Conservation (phyloP, 371 early-diverging fungal species). For the Rhizomucor miehei region DNA sequence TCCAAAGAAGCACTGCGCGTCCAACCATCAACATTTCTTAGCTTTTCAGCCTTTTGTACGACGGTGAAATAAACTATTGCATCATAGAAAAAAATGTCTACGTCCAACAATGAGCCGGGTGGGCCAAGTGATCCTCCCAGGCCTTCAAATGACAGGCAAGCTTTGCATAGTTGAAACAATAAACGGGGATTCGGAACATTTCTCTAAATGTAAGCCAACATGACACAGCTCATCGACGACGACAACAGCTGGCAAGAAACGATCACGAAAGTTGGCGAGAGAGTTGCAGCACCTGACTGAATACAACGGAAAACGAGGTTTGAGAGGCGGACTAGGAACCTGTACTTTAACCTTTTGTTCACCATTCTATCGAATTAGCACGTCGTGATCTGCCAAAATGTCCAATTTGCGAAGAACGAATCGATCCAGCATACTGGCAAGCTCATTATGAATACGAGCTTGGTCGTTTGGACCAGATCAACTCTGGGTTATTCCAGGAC, state of each 20-base stretch:
- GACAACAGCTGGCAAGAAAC: conserved; percentile 10
- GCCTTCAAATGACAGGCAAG: no score
- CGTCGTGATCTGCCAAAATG: conserved; percentile 48
- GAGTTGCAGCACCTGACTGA: conserved; percentile 37
- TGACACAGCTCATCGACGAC: not conserved
- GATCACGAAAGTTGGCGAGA: conserved; percentile 23
- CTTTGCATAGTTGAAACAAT: not conserved
- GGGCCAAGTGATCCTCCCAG: not conserved
- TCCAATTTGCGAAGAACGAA: conserved; percentile 54
- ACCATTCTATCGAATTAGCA: conserved; percentile 17
- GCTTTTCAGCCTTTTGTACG: not conserved
- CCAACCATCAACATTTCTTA: not conserved
- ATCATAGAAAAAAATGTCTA: not conserved
- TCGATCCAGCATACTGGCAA: conserved; percentile 46
- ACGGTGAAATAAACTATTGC: not conserved
- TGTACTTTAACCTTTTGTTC: not conserved
- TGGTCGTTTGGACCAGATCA: conserved; percentile 34
- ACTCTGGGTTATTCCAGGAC: conserved; percentile 30
- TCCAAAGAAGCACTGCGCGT: not conserved
- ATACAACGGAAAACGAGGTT: conserved; percentile 42
- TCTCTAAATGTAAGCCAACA: not conserved
- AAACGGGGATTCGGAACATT: not conserved
- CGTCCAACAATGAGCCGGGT: not conserved
- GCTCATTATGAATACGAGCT: conserved; percentile 57
- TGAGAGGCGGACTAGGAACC: not conserved